These are phyloP conservation scores for Pseudogymnoascus sp. DNA, from an alignment of 2,329 filamentous ascomycete genomes.

Conservation along the genomic window DNA sequence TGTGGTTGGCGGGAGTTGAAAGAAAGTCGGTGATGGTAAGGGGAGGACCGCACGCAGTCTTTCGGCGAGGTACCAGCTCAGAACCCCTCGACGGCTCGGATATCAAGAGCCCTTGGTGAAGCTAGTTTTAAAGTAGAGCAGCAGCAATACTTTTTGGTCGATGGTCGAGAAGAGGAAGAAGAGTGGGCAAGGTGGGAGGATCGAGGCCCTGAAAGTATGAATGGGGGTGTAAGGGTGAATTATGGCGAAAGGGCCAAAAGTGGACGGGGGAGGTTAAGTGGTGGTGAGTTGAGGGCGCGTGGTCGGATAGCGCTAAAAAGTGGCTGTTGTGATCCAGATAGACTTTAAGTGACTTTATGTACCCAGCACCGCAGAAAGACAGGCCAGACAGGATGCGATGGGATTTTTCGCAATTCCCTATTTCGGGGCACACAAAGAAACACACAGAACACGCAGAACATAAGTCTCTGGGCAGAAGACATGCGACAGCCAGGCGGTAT, in stretches of 20 bases:
- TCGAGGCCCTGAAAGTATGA: background rate
- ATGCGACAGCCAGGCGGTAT: background rate
- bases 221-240: background rate
- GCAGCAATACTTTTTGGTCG: background rate
- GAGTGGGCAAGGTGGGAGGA: background rate
- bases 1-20: background rate
- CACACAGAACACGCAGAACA: background rate
- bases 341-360: background rate
- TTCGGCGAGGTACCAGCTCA: conserved; percentile 4
- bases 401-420: background rate
- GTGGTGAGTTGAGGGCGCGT: background rate
- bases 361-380: background rate
- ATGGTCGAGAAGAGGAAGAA: background rate
- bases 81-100: background rate
- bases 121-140: background rate
- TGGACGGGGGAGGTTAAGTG: background rate
- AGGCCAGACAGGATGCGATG: background rate
- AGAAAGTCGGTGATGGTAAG: background rate
- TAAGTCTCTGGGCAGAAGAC: background rate
- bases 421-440: background rate
- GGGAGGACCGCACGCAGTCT: conserved; percentile 1
- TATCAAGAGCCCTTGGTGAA: background rate
- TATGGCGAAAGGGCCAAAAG: conserved; percentile 6
- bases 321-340: conserved; percentile 5
- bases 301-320: background rate